phyloP scores from a whole-genome alignment of 73 alveolate species.

The Paraurostyla sp. region DNA sequence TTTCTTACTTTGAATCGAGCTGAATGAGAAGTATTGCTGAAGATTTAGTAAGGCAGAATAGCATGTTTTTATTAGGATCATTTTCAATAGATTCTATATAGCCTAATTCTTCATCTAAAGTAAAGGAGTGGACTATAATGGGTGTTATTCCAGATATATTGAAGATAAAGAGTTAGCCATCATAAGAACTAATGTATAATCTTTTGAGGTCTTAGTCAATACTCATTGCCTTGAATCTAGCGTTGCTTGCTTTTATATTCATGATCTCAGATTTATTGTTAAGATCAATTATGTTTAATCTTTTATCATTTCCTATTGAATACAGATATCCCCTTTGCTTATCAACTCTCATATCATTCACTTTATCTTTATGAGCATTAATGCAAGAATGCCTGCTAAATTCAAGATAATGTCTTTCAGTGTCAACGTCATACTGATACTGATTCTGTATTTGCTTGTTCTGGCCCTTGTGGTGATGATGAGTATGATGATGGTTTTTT shows the following conservation, averaged over 20 bases:
- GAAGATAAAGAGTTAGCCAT: constrained; percentile 18
- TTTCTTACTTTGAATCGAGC: background rate
- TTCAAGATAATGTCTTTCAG: constrained; percentile 34
- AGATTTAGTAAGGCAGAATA: constrained; percentile 5
- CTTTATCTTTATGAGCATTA: constrained; percentile 41
- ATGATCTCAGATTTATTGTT: background rate
- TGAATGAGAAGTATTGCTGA: background rate
- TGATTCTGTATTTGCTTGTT: background rate
- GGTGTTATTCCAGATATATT: constrained; percentile 22
- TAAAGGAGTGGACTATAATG: background rate
- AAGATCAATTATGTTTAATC: constrained; percentile 12
- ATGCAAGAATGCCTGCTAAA: constrained; percentile 30
- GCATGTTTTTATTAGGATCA: background rate
- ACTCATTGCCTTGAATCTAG: background rate
- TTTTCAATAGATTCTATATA: background rate
- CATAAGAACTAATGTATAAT: constrained; percentile 6
- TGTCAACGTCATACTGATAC: constrained; percentile 1
- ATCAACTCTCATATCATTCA: constrained; percentile 24
- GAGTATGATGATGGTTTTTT: background rate
- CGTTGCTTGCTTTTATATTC: constrained; percentile 12
- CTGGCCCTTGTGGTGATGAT: no score
- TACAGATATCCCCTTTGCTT: constrained; percentile 4
- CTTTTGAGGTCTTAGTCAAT: constrained; percentile 27
- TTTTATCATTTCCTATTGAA: constrained; percentile 19
- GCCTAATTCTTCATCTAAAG: background rate